Evolutionary conservation across 208 protist genomes (phyloP), one percentile per base, ranked within the genome.

Genomic region (Endotrypanum monterogeii): DNA sequence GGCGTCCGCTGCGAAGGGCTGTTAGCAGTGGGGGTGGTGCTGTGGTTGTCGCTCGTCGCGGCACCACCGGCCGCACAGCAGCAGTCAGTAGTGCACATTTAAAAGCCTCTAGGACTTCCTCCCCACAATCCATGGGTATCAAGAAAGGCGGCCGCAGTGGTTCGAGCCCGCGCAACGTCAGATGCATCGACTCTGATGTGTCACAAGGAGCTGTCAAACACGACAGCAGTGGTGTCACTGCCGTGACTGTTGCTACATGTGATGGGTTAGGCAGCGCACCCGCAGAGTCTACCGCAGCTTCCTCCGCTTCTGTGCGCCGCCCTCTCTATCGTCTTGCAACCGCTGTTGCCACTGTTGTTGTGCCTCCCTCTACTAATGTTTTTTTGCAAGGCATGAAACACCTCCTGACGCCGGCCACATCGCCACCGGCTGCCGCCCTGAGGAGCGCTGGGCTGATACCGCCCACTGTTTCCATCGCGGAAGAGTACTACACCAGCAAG

Each of bases 401-500:
- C 61, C 80, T 82, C 5, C 61, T 95, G 25, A 84, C 83, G 12
- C 91, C 91, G 0, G 77, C 86, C 6, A 58, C 51, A 41, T 56
- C 51, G 18, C 50, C 73, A 7, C 54, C 74, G 12, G 44, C 65
- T 4, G 56, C n/a, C 51, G 73, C 30, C 14, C 61, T 63, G 16
- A 57, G 55, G 6, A 44, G 72, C 16, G 67, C 62, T 9, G 55
- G 61, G 23, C 54, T 46, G 9, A 67, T 54, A 48, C 44, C 68
- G 52, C 62, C 82, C 23, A 62, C 83, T 9, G 79, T 84, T 14
- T 74, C 85, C 41, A 82, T 84, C 46, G 86, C 94, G 80, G 91
- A 96, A 79, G 91, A 96, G 75, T 96, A 94, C 79, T 96, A 96
- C 88, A 96, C 89, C 9, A 82, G 80, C 57, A 85, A 88, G 52